Percentiles rank a stretch among this genome's conserved stretches.
phyloP scores from a whole-genome alignment of 75 land plant species.

The Pinus albicaulis region DNA sequence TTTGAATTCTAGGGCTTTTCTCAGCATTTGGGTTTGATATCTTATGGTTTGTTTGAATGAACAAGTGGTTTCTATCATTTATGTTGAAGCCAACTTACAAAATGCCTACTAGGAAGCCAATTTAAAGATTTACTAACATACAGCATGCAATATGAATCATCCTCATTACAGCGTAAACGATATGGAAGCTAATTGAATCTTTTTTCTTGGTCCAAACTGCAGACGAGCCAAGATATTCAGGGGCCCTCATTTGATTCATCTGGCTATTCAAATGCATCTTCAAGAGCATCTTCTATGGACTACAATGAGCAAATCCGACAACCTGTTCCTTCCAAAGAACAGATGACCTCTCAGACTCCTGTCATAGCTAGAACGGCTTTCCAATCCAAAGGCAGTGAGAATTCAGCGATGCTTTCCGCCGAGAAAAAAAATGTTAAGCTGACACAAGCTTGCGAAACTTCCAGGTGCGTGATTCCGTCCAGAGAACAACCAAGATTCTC shows the following conservation, averaged over 20 bases:
- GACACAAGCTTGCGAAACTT: conserved; percentile 6
- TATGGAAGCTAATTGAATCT: background rate
- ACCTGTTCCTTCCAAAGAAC: conserved; percentile 4
- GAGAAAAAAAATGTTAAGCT: background rate
- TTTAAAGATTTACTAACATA: background rate
- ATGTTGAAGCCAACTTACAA: conserved; percentile 1
- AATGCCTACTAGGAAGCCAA: background rate
- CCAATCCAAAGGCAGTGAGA: conserved; percentile 5
- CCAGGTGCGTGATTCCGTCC: background rate
- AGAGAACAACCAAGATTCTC: conserved; percentile 1
- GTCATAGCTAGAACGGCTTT: background rate
- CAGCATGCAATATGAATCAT: background rate
- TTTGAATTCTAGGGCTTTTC: background rate
- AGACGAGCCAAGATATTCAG: conserved; percentile 1
- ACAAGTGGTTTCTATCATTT: background rate
- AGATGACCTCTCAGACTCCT: background rate
- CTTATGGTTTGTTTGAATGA: background rate
- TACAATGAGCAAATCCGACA: background rate
- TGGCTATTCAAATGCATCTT: conserved; percentile 6
- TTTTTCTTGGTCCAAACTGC: background rate
- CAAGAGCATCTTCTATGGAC: conserved; percentile 13
- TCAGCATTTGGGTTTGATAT: background rate
- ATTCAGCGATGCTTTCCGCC: background rate
- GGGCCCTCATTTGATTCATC: background rate
- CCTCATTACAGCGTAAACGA: background rate